Conservation (phyloP, 2,329 filamentous ascomycete genomes). For the Lachnellula occidentalis region DNA sequence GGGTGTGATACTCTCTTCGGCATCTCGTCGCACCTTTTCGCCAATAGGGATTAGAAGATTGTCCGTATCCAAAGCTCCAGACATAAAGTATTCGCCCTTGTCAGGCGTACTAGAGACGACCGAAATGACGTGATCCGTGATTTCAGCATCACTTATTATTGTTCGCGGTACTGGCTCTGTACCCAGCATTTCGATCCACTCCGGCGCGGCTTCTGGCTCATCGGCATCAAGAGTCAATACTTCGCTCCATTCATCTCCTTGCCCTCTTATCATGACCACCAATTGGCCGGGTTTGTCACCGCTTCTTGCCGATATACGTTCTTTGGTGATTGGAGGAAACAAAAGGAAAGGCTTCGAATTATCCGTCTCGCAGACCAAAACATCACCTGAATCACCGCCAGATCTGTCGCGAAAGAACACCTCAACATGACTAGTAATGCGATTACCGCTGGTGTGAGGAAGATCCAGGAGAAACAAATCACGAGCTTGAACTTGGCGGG, state of each 20-base stretch:
- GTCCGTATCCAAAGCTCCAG: conserved; percentile 4
- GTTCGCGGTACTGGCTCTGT: conserved; percentile 54
- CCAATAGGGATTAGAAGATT: conserved; percentile 28
- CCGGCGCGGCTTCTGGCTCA: conserved; percentile 51
- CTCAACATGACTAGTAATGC: conserved; percentile 84
- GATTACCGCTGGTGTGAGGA: conserved; percentile 81
- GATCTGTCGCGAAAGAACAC: conserved; percentile 78
- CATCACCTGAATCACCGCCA: conserved; percentile 66
- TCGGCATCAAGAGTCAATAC: conserved; percentile 72
- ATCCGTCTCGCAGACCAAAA: conserved; percentile 91
- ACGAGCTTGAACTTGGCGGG: conserved; percentile 77
- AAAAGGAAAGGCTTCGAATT: conserved; percentile 71
- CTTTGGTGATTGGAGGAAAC: conserved; percentile 78
- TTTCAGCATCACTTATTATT: conserved; percentile 25
- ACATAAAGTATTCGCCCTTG: background rate
- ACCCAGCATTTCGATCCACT: conserved; percentile 89
- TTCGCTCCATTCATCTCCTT: conserved; percentile 74
- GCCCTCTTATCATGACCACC: conserved; percentile 79
- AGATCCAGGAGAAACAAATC: conserved; percentile 86
- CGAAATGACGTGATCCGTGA: conserved; percentile 31
- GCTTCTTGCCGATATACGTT: conserved; percentile 70
- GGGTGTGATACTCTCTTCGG: conserved; percentile 10
- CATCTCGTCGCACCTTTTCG: conserved; percentile 21
- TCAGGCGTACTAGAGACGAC: background rate
- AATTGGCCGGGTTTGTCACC: conserved; percentile 68